Percentiles rank a stretch among this genome's conserved stretches.
These are phyloP conservation scores for Candida alai DNA, from an alignment of 805 yeast genomes.

Conservation along the genomic window DNA sequence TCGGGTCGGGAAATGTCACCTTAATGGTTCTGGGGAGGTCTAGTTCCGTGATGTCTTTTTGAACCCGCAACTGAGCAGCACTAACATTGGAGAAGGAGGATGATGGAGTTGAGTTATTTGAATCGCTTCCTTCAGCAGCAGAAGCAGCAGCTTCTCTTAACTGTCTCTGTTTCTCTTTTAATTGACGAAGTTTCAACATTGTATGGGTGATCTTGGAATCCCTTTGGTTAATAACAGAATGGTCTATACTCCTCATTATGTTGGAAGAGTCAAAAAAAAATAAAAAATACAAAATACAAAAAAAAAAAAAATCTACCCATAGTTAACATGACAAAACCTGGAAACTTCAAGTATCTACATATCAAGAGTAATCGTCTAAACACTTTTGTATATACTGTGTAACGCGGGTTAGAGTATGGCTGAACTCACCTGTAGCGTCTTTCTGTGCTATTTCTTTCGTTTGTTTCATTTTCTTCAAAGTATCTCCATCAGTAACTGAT, in stretches of 20 bases:
- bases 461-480: neutral
- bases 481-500: neutral
- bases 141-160: conserved; percentile 27
- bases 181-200: conserved; percentile 54
- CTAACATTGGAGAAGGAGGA: conserved; percentile 21
- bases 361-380: too few species aligned
- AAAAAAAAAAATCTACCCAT: too few species aligned
- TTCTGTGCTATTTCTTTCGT: neutral
- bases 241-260: too few species aligned
- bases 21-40: conserved; percentile 56
- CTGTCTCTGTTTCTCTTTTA: conserved; percentile 52
- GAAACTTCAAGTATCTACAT: too few species aligned
- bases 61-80: conserved; percentile 71
- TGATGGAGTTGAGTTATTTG: conserved; percentile 3
- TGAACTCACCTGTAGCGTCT: too few species aligned
- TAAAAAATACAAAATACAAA: too few species aligned
- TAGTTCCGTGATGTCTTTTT: conserved; percentile 71
- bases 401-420: too few species aligned
- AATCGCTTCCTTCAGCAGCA: conserved; percentile 16
- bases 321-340: too few species aligned
- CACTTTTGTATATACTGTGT: too few species aligned
- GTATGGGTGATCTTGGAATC: neutral
- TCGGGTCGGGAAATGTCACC: conserved; percentile 47
- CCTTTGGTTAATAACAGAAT: too few species aligned
- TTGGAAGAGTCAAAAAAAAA: too few species aligned